Evolutionary conservation across 345 rosid genomes (phyloP), one percentile per base, ranked within the genome.

Genomic region (Eucalyptus tenuipes): DNA sequence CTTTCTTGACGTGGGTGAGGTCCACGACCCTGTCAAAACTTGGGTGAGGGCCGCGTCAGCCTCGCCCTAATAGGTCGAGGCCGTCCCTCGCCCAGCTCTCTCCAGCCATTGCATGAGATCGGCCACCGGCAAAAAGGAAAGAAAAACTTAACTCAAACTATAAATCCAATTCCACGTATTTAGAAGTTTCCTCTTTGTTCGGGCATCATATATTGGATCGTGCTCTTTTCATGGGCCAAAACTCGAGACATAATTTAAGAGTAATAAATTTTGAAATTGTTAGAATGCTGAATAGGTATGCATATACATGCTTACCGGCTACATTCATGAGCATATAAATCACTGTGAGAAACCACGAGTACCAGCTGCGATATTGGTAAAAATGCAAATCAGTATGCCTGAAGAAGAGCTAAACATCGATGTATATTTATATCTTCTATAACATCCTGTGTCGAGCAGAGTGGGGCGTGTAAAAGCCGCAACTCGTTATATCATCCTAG

Each of bases 301-400:
- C 66, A 25, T 25, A 25, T 59, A 55, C 25, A 0, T 55, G 61
- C 61, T 55, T 24, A 97, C 97, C 94, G 13, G 91, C 71, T 57
- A 96, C 89, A 92, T 97, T 96, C 71, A 61, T 2, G 71, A 96
- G 90, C 93, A 97, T 90, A 93, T 95, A 97, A 87, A 95, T 29
- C 88, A 93, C 95, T 88, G 95, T 96, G 87, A 96, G 94, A 55
- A 96, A 82, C 99, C 99, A 95, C 52, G 94, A 97, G 88, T 93
- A 95, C 99, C 99, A 96, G 88, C 99, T 96, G 96, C 90, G 20
- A n/a, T n/a, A 64, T 25, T 7, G 59, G 17, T 3, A 50, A 29
- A 22, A 88, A n/a, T 12, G 47, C 49, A 44, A 44, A 92, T 82
- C 14, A 45, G 86, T n/a, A 64, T n/a, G 33, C 18, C 75, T 29